phyloP scores from a whole-genome alignment of 148 eudicot species.

The Limonium bicolor region DNA sequence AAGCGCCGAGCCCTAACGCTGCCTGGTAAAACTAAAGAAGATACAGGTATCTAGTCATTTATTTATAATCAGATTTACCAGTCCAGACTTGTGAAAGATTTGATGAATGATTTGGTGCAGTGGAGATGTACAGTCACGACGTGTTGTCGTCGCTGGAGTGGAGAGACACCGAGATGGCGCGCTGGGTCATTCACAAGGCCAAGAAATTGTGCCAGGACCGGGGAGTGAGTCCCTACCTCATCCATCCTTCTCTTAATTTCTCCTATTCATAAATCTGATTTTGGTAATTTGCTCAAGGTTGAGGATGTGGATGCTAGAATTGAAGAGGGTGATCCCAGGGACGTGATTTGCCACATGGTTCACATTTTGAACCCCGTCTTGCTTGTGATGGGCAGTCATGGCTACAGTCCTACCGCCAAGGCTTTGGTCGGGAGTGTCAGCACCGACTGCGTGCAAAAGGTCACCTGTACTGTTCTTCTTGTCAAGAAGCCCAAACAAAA shows the following conservation, averaged over 20 bases:
- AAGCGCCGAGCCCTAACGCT: conserved; percentile 25
- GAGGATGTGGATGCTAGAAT: conserved; percentile 31
- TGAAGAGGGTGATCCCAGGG: conserved; percentile 60
- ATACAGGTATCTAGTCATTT: conserved; percentile 21
- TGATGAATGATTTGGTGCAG: conserved; percentile 16
- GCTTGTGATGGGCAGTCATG: conserved; percentile 73
- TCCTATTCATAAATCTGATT: conserved; percentile 10
- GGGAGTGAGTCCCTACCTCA: conserved; percentile 10
- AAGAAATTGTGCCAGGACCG: conserved; percentile 32
- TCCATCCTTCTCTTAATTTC: neutral
- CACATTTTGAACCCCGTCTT: conserved; percentile 35
- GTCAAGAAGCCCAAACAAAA: conserved; percentile 61
- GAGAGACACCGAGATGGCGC: conserved; percentile 45
- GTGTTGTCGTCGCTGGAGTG: conserved; percentile 37
- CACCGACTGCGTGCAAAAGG: conserved; percentile 59
- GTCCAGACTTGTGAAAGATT: conserved; percentile 1
- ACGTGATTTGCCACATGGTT: conserved; percentile 51
- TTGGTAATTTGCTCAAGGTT: neutral
- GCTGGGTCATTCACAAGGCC: conserved; percentile 38
- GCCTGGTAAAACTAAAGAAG: conserved; percentile 18
- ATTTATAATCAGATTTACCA: neutral
- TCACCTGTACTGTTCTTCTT: conserved; percentile 56
- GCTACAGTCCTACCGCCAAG: conserved; percentile 55
- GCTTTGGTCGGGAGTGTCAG: conserved; percentile 65
- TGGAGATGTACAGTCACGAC: conserved; percentile 29